Percentiles rank a stretch among this genome's conserved stretches.
phyloP scores from a whole-genome alignment of 225 moss, liverwort and hornwort genomes.

The Polytrichum commune region DNA sequence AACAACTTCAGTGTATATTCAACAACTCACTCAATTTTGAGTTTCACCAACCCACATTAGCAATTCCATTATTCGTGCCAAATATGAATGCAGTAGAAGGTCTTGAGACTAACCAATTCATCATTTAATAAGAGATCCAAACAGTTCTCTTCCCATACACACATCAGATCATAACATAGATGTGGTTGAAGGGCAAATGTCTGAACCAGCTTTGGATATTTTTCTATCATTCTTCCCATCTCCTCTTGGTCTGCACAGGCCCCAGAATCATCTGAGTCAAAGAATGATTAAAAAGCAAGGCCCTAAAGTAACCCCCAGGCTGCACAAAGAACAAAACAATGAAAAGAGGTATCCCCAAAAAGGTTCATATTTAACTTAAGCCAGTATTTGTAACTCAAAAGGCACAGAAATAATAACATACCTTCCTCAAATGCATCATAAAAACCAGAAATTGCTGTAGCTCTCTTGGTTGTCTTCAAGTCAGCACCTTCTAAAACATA shows the following conservation, averaged over 20 bases:
- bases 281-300: too few relatives aligned
- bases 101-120: constrained; percentile 60
- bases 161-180: constrained; percentile 87
- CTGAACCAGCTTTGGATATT: constrained; percentile 93
- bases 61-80: background rate
- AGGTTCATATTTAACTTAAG: background rate
- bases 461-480: constrained; percentile 63
- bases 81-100: background rate
- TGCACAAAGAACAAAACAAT: background rate
- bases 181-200: constrained; percentile 82
- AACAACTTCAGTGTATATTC: too few relatives aligned
- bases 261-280: background rate
- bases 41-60: too few relatives aligned
- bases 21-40: too few relatives aligned
- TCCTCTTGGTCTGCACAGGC: constrained; percentile 75
- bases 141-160: constrained; percentile 92
- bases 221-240: constrained; percentile 80
- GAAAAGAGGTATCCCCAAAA: background rate
- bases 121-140: constrained; percentile 80
- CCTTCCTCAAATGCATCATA: constrained; percentile 95
- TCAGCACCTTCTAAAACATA: constrained; percentile 85
- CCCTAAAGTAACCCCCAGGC: too few relatives aligned
- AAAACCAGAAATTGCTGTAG: constrained; percentile 61
- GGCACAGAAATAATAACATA: constrained; percentile 10
- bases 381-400: background rate